Conservation (phyloP, 73 alveolate species). For the Urostyla sp. region DNA sequence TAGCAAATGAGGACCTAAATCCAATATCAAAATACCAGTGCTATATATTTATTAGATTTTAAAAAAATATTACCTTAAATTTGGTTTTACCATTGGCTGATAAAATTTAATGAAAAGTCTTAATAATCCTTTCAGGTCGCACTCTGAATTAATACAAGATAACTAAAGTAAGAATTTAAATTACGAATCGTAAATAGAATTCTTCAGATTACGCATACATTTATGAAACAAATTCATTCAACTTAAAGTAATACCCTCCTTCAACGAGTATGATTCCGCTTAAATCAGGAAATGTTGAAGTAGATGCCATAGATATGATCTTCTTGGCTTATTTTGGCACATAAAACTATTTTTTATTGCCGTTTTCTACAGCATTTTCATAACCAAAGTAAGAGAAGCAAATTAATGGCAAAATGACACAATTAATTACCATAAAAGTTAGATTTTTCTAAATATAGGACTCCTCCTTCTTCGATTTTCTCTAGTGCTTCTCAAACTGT, state of each 20-base stretch:
- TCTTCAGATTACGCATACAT: constrained; percentile 2
- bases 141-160: constrained; percentile 5
- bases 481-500: constrained; percentile 3
- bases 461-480: constrained; percentile 43
- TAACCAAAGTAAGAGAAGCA: neutral
- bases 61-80: constrained; percentile 25
- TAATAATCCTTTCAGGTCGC: constrained; percentile 6
- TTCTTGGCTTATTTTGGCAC: too few species aligned
- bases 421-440: constrained; percentile 3
- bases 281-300: too few species aligned
- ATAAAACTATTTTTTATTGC: too few species aligned
- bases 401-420: constrained; percentile 18
- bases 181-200: neutral
- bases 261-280: too few species aligned
- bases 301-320: neutral
- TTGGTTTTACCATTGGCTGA: constrained; percentile 14
- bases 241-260: too few species aligned
- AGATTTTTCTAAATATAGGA: neutral
- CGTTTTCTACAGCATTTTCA: neutral
- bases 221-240: too few species aligned
- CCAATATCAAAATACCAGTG: constrained; percentile 53
- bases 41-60: neutral
- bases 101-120: constrained; percentile 30
- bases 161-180: neutral
- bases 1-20: constrained; percentile 25